phyloP scores from a whole-genome alignment of 495 filamentous ascomycete genomes.

The Xylaria acuta region DNA sequence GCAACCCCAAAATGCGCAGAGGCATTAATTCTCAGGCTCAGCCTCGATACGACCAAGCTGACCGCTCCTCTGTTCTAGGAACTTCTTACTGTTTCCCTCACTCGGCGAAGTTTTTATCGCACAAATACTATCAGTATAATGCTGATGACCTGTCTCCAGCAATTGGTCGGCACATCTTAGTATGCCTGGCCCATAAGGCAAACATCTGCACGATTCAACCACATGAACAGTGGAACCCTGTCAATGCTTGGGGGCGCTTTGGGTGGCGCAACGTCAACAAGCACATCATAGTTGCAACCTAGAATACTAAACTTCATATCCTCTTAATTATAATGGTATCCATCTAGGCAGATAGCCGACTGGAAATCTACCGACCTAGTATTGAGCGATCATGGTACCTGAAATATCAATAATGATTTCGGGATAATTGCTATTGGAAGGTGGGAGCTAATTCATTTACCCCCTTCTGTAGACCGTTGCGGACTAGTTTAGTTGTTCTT shows the following conservation, averaged over 20 bases:
- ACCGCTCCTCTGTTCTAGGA: not conserved
- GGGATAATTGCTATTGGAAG: not conserved
- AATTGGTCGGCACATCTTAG: not conserved
- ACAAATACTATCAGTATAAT: not conserved
- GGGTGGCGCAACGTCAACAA: not conserved
- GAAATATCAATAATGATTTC: not conserved
- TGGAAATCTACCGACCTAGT: not conserved
- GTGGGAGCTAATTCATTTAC: not conserved
- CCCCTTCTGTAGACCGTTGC: not conserved
- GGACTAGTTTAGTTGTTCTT: not conserved
- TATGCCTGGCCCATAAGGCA: not conserved
- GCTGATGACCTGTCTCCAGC: not conserved
- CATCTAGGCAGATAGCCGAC: not conserved
- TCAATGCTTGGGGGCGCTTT: not conserved
- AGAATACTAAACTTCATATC: not conserved
- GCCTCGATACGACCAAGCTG: slow-evolving; percentile 17
- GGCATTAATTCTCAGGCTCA: slow-evolving; percentile 17
- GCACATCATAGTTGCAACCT: not conserved
- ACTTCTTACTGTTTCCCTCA: not conserved
- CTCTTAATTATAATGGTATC: too few species aligned
- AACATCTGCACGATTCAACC: not conserved
- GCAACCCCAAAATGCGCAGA: slow-evolving; percentile 21
- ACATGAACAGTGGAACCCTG: not conserved
- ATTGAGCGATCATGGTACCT: not conserved
- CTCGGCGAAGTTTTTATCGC: not conserved